These are phyloP conservation scores for Phalaenopsis aphrodite DNA, from an alignment of 106 monocot genomes.

Conservation along the genomic window DNA sequence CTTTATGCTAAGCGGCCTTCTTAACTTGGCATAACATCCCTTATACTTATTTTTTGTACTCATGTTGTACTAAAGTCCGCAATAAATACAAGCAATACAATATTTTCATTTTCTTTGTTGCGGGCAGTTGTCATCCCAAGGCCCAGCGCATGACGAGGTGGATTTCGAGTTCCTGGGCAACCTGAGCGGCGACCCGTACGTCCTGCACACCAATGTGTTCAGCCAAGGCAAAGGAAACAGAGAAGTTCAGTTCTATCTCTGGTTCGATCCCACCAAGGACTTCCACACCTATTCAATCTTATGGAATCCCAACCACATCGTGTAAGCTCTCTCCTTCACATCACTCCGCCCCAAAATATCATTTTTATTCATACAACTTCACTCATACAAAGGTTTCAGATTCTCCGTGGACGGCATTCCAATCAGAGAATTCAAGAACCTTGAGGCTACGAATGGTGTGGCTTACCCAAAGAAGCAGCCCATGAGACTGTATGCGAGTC, in stretches of 20 bases:
- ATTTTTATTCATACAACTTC: background rate
- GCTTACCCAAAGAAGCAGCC: constrained; percentile 15
- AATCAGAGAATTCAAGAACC: constrained; percentile 22
- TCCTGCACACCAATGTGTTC: constrained; percentile 16
- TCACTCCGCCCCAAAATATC: background rate
- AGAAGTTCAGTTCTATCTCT: constrained; percentile 17
- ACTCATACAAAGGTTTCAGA: background rate
- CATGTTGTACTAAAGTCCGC: too few species aligned
- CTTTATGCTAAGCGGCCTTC: too few species aligned
- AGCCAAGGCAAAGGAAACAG: constrained; percentile 13
- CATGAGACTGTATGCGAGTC: constrained; percentile 23
- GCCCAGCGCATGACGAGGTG: constrained; percentile 13
- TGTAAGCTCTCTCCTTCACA: background rate
- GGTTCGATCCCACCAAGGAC: constrained; percentile 19
- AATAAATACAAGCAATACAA: too few species aligned
- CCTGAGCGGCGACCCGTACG: constrained; percentile 17
- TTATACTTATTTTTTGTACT: too few species aligned
- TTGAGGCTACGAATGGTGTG: constrained; percentile 5
- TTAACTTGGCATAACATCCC: too few species aligned
- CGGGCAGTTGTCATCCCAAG: constrained; percentile 14
- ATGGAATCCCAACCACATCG: constrained; percentile 11
- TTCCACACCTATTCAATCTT: constrained; percentile 23
- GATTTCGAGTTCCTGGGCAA: constrained; percentile 23
- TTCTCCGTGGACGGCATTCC: constrained; percentile 19
- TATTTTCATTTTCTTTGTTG: background rate